Evolutionary conservation across 805 yeast genomes (phyloP).

Genomic region (Pichia eremophila): DNA sequence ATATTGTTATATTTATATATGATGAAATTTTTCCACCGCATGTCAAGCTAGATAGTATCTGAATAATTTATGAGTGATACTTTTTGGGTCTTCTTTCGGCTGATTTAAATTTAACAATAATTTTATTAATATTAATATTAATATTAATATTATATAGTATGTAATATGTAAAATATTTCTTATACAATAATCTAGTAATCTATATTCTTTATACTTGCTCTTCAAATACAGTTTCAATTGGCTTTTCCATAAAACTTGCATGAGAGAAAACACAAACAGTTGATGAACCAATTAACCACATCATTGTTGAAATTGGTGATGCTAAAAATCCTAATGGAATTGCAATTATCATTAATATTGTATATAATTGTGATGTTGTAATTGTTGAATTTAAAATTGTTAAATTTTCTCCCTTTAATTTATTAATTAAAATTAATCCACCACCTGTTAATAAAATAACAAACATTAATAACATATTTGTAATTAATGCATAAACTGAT

Average conservation of each 20-base stretch:
- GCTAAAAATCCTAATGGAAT: conserved; percentile 36
- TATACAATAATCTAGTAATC: conserved; percentile 24
- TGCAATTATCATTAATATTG: conserved; percentile 66
- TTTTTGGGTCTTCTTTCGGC: conserved; percentile 32
- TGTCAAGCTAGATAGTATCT: conserved; percentile 38
- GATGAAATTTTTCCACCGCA: conserved; percentile 25
- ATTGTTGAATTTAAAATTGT: conserved; percentile 65
- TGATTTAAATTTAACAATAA: conserved; percentile 11
- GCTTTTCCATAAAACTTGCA: conserved; percentile 92
- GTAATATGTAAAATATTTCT: conserved; percentile 15
- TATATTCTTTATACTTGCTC: conserved; percentile 35
- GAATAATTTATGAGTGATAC: conserved; percentile 28
- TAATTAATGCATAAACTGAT: conserved; percentile 75
- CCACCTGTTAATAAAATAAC: conserved; percentile 65
- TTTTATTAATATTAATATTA: background rate
- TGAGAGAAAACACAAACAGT: conserved; percentile 80
- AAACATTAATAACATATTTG: conserved; percentile 76
- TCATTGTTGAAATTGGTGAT: conserved; percentile 61
- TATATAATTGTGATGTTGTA: conserved; percentile 79
- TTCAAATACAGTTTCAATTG: conserved; percentile 94
- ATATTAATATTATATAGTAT: conserved; percentile 22
- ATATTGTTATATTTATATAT: conserved; percentile 7
- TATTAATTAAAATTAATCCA: conserved; percentile 73
- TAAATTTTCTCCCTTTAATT: conserved; percentile 75
- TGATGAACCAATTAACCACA: conserved; percentile 96